A percentile compares a stretch with the other conserved stretches of the same genome.
Evolutionary conservation across 345 rosid species (phyloP).

Genomic region (Eutrema heterophyllum): DNA sequence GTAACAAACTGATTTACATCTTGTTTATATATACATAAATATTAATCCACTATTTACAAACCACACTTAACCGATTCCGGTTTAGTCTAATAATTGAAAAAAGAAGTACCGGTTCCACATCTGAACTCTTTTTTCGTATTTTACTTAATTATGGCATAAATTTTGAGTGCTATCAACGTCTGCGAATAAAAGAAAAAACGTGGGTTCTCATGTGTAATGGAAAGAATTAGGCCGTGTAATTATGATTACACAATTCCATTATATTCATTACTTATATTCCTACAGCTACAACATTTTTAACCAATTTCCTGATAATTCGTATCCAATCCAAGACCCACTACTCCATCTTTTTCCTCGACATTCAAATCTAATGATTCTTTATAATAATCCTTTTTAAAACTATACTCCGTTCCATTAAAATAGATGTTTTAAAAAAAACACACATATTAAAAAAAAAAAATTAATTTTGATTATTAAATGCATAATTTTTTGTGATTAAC

Average conservation of each 20-base stretch:
- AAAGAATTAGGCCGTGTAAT: slow-evolving; percentile 15
- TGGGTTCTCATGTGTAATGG: slow-evolving; percentile 6
- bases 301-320: neutral
- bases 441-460: too few species aligned
- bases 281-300: neutral
- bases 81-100: too few species aligned
- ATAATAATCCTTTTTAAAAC: neutral
- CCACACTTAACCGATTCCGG: too few species aligned
- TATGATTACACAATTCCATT: slow-evolving; percentile 13
- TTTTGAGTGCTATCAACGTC: neutral
- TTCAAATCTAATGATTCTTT: slow-evolving; percentile 11
- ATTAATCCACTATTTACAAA: too few species aligned
- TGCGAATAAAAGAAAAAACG: slow-evolving; percentile 1
- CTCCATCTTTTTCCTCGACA: neutral
- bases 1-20: too few species aligned
- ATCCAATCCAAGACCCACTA: slow-evolving; percentile 1
- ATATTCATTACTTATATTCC: neutral
- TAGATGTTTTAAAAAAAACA: too few species aligned
- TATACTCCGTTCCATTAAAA: too few species aligned
- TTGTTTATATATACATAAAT: too few species aligned
- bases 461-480: too few species aligned
- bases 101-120: neutral
- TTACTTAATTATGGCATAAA: neutral
- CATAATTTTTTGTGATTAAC: too few species aligned
- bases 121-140: neutral